Conservation (phyloP, 164 flowering plant genomes). For the Stephania cephalantha region DNA sequence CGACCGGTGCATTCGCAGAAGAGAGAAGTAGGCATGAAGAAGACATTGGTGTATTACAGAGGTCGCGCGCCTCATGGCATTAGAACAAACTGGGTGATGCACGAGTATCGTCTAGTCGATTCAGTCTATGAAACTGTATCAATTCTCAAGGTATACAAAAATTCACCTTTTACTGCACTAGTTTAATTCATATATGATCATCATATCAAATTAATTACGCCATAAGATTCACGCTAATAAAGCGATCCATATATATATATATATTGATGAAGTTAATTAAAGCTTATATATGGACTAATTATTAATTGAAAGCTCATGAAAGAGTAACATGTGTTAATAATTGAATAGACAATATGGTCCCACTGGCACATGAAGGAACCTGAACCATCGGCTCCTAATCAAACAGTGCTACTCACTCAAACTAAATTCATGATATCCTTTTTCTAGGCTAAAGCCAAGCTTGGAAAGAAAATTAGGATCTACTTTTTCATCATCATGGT, state of each 20-base stretch:
- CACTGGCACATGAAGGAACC: slow-evolving; percentile 1
- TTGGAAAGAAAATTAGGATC: slow-evolving; percentile 2
- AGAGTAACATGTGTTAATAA: not conserved
- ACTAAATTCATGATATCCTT: not conserved
- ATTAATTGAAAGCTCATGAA: not conserved
- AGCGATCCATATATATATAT: no score
- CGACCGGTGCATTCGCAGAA: slow-evolving; percentile 38
- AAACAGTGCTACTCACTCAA: slow-evolving; percentile 1
- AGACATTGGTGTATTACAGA: slow-evolving; percentile 61
- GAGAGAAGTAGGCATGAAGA: slow-evolving; percentile 59
- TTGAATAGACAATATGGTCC: not conserved
- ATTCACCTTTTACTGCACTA: not conserved
- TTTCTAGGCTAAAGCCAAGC: not conserved
- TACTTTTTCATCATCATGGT: not conserved
- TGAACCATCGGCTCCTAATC: not conserved
- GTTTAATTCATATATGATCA: no score
- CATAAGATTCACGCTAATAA: not conserved
- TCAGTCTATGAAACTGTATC: slow-evolving; percentile 25
- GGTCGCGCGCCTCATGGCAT: slow-evolving; percentile 72
- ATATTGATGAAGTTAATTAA: not conserved
- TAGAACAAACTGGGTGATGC: slow-evolving; percentile 70
- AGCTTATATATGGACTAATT: not conserved
- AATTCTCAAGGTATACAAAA: slow-evolving; percentile 30
- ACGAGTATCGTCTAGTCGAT: slow-evolving; percentile 54
- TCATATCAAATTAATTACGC: not conserved